Base-by-base conservation (phyloP, 176 grass and related monocot genomes). In the Miscanthus lutarioriparius region DNA sequence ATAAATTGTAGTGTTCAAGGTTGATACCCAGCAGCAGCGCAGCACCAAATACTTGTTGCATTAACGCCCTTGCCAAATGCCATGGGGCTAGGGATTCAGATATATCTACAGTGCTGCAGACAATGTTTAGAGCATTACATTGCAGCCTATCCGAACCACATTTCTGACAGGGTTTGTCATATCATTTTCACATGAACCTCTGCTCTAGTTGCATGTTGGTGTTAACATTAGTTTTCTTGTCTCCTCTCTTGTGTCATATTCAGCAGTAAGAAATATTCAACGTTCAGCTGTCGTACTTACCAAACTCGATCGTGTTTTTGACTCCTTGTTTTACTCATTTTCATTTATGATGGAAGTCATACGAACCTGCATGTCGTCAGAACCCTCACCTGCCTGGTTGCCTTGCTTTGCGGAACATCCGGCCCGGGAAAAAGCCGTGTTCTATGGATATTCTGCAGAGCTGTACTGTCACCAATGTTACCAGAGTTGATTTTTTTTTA, bases 391-490 rank as follows among this genome's bases (percentile, higher is more conserved):
- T 87, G 30, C 63, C 47, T 17, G 37, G 33, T 61, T 69, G 63
- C 17, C 85, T 45, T 75, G 62, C 36, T 82, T 61, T 87, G 62
- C 32, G 38, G 27, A 56, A 70, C 72, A 82, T 77, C 49, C 59
- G 35, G 62, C 14, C 20, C 22, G 28, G 15, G 15, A 48, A 82
- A 87, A 76, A 77, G 62, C 79, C 72, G 14, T 87, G 63, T 77
- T 76, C 10, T 38, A 12, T 68, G 78, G 61, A 81, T 70, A 77
- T 71, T 77, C 64, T 30, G 79, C 37, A 51, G 48, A 51, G 48
- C 25, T 68, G 62, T 82, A 77, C 79, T 62, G 2, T 13, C 86
- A 7, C 72, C 19, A 19, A 14, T 35, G 26, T 35, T 75, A 20
- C 19, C 25, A 27, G 38, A 43, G 40, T 2, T 49, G 43, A 76